Base-by-base conservation (phyloP, 2,329 filamentous ascomycete species). In the Colletotrichum liaoningense region DNA sequence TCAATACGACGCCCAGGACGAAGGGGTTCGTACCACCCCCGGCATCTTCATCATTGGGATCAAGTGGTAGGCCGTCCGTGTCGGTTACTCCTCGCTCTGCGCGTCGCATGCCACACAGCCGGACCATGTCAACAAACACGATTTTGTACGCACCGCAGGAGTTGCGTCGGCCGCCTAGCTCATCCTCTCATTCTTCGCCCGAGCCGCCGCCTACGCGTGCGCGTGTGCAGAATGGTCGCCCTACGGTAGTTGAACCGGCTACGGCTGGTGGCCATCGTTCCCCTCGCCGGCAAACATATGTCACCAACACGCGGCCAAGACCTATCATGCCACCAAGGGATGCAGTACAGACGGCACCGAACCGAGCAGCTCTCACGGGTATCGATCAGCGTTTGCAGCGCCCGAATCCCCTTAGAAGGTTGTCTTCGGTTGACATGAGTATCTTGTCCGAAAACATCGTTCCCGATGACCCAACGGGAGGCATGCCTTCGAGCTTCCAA, bases 121-220 rank as follows among this genome's bases (percentile, higher is more conserved):
- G 95, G 49, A 95, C 94, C 14, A 81, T 93, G 4, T 98, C 95
- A 0, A 93, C 91, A 24, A 94, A 92, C 77, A 98, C 95, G 0
- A 95, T 97, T 67, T 86, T 98, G 1, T 97, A 93, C 83, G 95
- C 94, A 42, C 95, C 95, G 0, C 85, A 91, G 38, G 84, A 87
- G 30, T 75, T 78, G 66, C 80, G 75, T 63, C 83, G 81, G 19
- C 77, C 79, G 1, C 78, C 80, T 12, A 85, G 82, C 74, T 84
- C 84, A 8, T 85, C 86, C 0, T 85, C 86, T 0, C 83, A 81
- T 33, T 87, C 42, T 49, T 49, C 88, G 3, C 84, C 86, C 76
- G 77, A 49, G 54, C 75, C 76, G 24, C 75, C 76, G 0, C 80
- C 78, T 8, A 67, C 76, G 11, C 79, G 81, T 8, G 79, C 84